These are phyloP conservation scores for Parastagonospora nodorum DNA, from an alignment of 2,329 filamentous ascomycete species.

Conservation along the genomic window DNA sequence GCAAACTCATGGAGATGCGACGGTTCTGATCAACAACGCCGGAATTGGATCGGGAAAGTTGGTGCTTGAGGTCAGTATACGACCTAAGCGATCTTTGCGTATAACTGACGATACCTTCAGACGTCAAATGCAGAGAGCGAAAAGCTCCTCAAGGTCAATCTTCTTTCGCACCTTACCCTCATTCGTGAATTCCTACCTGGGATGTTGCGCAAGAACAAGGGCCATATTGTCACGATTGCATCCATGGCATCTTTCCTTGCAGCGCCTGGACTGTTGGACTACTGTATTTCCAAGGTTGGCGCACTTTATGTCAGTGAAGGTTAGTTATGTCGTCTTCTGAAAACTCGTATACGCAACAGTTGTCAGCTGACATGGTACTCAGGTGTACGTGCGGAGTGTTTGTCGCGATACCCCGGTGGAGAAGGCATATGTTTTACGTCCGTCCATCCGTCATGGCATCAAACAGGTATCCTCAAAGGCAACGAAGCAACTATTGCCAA, in stretches of 20 bases:
- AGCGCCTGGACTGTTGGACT: conserved; percentile 31
- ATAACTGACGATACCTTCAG: conserved; percentile 11
- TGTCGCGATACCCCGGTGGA: conserved; percentile 28
- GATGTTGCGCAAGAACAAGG: conserved; percentile 37
- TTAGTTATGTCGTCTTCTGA: neutral
- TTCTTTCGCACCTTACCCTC: conserved; percentile 34
- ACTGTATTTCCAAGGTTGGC: conserved; percentile 34
- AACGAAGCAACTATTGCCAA: conserved; percentile 16
- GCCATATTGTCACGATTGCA: conserved; percentile 37
- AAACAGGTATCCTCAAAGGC: conserved; percentile 30
- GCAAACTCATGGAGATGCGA: conserved; percentile 26
- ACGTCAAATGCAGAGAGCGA: conserved; percentile 31
- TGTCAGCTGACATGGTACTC: neutral
- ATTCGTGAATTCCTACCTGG: conserved; percentile 37
- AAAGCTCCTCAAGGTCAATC: conserved; percentile 36
- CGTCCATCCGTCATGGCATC: conserved; percentile 35
- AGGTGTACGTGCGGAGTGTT: conserved; percentile 33
- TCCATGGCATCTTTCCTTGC: conserved; percentile 36
- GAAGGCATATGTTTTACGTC: conserved; percentile 34
- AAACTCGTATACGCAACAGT: neutral
- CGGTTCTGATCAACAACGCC: conserved; percentile 41
- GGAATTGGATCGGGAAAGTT: conserved; percentile 29
- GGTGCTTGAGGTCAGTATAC: conserved; percentile 21
- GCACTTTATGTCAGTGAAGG: conserved; percentile 38
- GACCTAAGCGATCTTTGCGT: too few species aligned